Base-by-base conservation (phyloP, 1,139 yeast genomes). In the Hyphopichia pseudoburtonii region DNA sequence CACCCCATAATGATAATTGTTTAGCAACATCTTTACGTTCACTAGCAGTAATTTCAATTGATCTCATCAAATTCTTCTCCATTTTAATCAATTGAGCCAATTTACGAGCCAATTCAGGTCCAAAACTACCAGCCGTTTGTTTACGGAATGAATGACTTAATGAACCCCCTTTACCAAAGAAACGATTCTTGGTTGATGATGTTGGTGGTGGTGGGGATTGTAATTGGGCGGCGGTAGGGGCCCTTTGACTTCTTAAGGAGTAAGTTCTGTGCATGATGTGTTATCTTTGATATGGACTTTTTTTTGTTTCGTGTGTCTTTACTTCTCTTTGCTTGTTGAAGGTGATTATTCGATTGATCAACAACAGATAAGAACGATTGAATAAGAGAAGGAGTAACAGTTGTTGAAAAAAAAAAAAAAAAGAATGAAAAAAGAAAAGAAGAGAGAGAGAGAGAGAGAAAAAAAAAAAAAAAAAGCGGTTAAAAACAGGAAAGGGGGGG, bases 1-100 rank as follows among this genome's bases (percentile, higher is more conserved):
- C 87, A 69, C 95, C 95, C 95, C 95, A 86, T 41, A 80, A 57
- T 19, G 89, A 82, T 59, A 86, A 73, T 66, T 86, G 94, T 64
- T 81, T 82, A 42, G 95, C 95, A 50, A 86, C 90, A 46, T 81
- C 86, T 62, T 84, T 79, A 64, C 92, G 77, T 69, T 85, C 94
- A 45, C 78, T 72, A 39, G 92, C 83, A 42, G 86, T 84, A 47
- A 82, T 71, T 64, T 86, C 95, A 58, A 85, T 73, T 39, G 89
- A 78, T 64, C 90, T 76, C 81, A 84, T 77, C 52, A 85, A 82
- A 56, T 82, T 81, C 69, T 86, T 86, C 66, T 86, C 94, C 73
- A 84, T 80, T 71, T 85, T 86, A 56, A 86, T 82, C 58, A 82
- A 78, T 58, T 80, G 82, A 31, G 88, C 82, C 60, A 85, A 73